A percentile compares a stretch with the other conserved stretches of the same genome.
Conservation (phyloP, 83 land plant genomes). For the Diphasiastrum complanatum region DNA sequence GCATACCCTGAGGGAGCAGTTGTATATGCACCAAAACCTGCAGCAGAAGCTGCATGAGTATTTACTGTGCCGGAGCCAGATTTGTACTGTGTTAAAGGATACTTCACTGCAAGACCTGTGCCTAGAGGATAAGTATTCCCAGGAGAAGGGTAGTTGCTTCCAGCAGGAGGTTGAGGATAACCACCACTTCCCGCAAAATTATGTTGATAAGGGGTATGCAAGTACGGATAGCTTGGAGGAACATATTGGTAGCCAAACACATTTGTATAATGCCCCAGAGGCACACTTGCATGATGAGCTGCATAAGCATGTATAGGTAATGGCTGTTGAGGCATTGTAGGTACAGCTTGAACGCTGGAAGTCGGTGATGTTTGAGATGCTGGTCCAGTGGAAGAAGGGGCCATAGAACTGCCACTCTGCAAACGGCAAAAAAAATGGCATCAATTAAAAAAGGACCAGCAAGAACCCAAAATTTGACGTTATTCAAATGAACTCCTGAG, state of each 20-base stretch:
- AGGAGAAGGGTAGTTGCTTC: constrained; percentile 4
- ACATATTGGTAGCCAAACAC: constrained; percentile 15
- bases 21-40: constrained; percentile 9
- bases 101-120: constrained; percentile 3
- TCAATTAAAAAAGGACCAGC: background rate
- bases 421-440: background rate
- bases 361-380: constrained; percentile 1
- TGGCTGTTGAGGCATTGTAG: background rate
- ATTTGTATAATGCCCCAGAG: constrained; percentile 1
- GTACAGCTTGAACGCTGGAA: background rate
- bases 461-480: background rate
- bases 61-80: background rate
- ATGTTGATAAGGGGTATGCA: constrained; percentile 14
- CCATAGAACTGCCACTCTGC: background rate
- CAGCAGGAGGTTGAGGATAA: constrained; percentile 9
- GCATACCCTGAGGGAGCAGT: constrained; percentile 13
- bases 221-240: constrained; percentile 7
- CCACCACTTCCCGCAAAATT: constrained; percentile 3
- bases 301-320: constrained; percentile 17
- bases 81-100: constrained; percentile 10
- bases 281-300: constrained; percentile 7
- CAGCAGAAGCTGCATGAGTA: constrained; percentile 1
- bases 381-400: constrained; percentile 4
- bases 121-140: constrained; percentile 6
- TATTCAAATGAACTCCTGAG: background rate